These are phyloP conservation scores for Cladosporium sp. DNA, from an alignment of 2,329 filamentous ascomycete genomes.

Conservation along the genomic window DNA sequence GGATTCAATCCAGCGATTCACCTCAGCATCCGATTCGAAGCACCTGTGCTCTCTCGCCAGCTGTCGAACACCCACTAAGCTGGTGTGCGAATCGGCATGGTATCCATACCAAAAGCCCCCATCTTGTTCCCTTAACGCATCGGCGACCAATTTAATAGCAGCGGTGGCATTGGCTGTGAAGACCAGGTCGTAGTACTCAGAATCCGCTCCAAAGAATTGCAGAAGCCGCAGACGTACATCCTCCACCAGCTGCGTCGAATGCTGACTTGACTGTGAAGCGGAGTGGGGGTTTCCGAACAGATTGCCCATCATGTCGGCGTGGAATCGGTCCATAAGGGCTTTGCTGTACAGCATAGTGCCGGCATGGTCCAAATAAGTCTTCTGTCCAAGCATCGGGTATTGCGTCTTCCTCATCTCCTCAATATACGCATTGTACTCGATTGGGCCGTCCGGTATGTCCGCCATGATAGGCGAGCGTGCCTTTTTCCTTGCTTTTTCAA, in stretches of 20 bases:
- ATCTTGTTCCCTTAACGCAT: slow-evolving; percentile 63
- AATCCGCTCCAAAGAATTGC: slow-evolving; percentile 73
- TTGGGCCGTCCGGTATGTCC: not conserved
- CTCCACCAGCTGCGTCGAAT: slow-evolving; percentile 63
- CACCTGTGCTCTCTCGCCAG: slow-evolving; percentile 60
- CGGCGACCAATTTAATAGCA: slow-evolving; percentile 77
- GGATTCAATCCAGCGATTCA: slow-evolving; percentile 57
- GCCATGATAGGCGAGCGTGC: not conserved
- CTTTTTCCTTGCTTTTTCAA: not conserved
- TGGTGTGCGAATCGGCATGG: slow-evolving; percentile 80
- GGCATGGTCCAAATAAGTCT: slow-evolving; percentile 80
- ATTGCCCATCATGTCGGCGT: slow-evolving; percentile 67
- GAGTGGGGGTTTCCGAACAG: slow-evolving; percentile 93
- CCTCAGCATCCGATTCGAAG: slow-evolving; percentile 56
- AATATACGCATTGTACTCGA: slow-evolving; percentile 36
- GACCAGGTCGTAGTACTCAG: slow-evolving; percentile 75
- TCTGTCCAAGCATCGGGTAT: slow-evolving; percentile 37
- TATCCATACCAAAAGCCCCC: slow-evolving; percentile 75
- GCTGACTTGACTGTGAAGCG: slow-evolving; percentile 69
- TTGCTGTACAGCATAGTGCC: slow-evolving; percentile 67
- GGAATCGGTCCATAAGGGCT: slow-evolving; percentile 73
- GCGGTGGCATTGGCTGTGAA: slow-evolving; percentile 92
- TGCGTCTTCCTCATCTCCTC: slow-evolving; percentile 41
- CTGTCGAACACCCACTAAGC: slow-evolving; percentile 67
- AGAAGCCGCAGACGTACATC: slow-evolving; percentile 66